A percentile compares a stretch with the other conserved stretches of the same genome.
These are phyloP conservation scores for Exserohilum rostratum DNA, from an alignment of 2,329 filamentous ascomycete genomes.

Conservation along the genomic window DNA sequence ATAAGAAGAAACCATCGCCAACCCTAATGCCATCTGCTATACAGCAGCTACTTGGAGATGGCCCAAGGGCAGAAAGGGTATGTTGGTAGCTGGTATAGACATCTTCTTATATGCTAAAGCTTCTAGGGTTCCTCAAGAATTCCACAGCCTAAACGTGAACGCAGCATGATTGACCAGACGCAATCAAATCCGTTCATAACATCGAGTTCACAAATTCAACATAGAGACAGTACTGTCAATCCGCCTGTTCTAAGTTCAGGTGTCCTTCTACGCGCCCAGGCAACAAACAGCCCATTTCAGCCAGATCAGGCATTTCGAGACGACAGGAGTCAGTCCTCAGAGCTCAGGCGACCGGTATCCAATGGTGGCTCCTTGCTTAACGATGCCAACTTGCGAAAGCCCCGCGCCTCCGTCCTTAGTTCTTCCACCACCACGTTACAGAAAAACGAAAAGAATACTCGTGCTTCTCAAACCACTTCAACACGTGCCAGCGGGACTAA, in stretches of 20 bases:
- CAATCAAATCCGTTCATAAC: background rate
- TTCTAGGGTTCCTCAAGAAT: background rate
- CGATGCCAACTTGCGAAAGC: too few species aligned
- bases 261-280: background rate
- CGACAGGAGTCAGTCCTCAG: too few species aligned
- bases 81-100: background rate
- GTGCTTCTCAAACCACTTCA: background rate
- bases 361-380: too few species aligned
- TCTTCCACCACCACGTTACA: too few species aligned
- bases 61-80: background rate
- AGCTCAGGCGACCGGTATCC: too few species aligned
- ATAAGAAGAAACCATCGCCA: too few species aligned
- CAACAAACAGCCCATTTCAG: too few species aligned
- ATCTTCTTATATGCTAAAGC: background rate
- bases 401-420: too few species aligned
- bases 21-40: conserved; percentile 1
- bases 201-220: background rate
- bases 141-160: background rate
- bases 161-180: background rate
- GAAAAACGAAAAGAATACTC: too few species aligned
- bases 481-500: background rate
- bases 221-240: background rate
- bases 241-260: background rate
- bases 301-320: too few species aligned
- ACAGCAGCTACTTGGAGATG: background rate